Percentiles rank a stretch among this genome's conserved stretches.
Evolutionary conservation across 2,329 filamentous ascomycete genomes (phyloP).

Genomic region (Fusarium musae): DNA sequence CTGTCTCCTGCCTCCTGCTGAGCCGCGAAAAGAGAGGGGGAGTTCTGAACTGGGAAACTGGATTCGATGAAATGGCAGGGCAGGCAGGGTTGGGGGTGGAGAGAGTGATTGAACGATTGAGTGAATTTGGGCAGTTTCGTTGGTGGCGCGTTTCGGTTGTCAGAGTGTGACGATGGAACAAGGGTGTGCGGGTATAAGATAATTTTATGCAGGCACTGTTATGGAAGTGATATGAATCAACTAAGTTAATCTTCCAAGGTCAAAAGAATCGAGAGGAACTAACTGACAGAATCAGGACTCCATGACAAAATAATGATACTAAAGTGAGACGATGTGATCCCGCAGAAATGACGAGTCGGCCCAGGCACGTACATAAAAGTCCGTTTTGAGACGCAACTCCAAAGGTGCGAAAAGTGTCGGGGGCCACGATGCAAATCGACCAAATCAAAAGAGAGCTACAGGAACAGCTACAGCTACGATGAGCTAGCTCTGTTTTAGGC

Average conservation of each 20-base stretch:
- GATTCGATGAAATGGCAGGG: conserved; percentile 19
- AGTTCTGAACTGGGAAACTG: conserved; percentile 10
- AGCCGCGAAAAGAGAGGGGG: conserved; percentile 9
- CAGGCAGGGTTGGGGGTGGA: conserved; percentile 23
- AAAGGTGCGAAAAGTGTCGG: conserved; percentile 7
- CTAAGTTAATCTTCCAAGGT: neutral
- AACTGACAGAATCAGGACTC: neutral
- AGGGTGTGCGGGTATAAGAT: conserved; percentile 25
- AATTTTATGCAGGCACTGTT: conserved; percentile 24
- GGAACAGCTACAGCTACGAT: neutral
- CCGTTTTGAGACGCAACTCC: conserved; percentile 15
- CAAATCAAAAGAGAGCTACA: conserved; percentile 5
- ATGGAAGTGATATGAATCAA: neutral
- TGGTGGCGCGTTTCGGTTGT: conserved; percentile 33
- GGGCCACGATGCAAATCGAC: conserved; percentile 17
- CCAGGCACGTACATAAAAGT: conserved; percentile 6
- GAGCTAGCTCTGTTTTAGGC: conserved; percentile 16
- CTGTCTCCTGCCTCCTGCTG: neutral
- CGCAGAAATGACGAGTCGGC: neutral
- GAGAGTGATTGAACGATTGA: conserved; percentile 11
- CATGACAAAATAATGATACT: neutral
- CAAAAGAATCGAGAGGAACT: neutral
- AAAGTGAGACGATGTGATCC: neutral
- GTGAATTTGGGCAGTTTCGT: conserved; percentile 5
- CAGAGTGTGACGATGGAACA: neutral